phyloP scores from a whole-genome alignment of 768 basidiomycete species.

The Rhizopogon salebrosus region DNA sequence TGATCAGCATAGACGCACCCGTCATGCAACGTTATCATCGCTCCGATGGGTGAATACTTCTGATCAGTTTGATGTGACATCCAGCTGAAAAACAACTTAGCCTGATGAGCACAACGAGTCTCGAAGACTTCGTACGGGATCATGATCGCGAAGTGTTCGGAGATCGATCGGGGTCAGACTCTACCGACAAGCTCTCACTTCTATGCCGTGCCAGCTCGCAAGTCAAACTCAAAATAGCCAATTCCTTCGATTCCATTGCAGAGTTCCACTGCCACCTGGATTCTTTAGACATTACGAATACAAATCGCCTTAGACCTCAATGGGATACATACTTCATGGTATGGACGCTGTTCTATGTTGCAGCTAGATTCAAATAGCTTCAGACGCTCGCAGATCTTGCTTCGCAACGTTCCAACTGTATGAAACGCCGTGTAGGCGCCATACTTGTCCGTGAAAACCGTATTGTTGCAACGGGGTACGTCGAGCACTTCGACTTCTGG shows the following conservation, averaged over 20 bases:
- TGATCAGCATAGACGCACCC: conserved; percentile 82
- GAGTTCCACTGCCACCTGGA: conserved; percentile 62
- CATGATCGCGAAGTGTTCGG: conserved; percentile 73
- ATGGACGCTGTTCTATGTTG: conserved; percentile 10
- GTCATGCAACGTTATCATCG: conserved; percentile 63
- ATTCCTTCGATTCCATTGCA: conserved; percentile 52
- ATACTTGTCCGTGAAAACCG: conserved; percentile 83
- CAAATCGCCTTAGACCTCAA: conserved; percentile 73
- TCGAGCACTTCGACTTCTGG: not conserved
- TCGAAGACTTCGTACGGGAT: conserved; percentile 71
- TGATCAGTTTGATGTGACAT: not conserved
- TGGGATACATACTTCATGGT: conserved; percentile 99
- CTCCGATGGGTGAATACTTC: conserved; percentile 37
- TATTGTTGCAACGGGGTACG: conserved; percentile 74
- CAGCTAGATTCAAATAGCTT: conserved; percentile 7
- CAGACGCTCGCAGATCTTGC: conserved; percentile 89
- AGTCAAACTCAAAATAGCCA: conserved; percentile 56
- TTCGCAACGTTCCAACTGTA: conserved; percentile 88
- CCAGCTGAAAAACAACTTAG: not conserved
- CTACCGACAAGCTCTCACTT: conserved; percentile 12
- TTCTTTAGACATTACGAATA: conserved; percentile 59
- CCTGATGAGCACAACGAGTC: not conserved
- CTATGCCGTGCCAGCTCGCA: conserved; percentile 29
- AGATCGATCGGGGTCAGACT: conserved; percentile 8
- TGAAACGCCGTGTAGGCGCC: conserved; percentile 95